These are phyloP conservation scores for Mycena chlorophos DNA, from an alignment of 768 basidiomycete species.

Conservation along the genomic window DNA sequence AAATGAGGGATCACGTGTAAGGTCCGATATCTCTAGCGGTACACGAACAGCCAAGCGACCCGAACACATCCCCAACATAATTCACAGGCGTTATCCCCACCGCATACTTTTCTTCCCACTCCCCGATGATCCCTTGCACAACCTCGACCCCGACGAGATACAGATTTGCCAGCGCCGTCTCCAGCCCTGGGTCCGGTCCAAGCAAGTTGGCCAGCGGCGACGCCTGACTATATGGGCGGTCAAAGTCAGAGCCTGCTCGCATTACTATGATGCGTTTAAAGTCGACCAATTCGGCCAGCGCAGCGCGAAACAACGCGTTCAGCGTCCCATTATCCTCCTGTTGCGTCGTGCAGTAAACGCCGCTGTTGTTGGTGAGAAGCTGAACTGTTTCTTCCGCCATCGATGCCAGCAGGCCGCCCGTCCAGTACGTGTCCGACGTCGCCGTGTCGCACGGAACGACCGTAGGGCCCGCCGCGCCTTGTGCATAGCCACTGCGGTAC, in stretches of 20 bases:
- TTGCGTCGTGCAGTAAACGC: slow-evolving; percentile 34
- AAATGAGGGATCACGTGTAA: too few species aligned
- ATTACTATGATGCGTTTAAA: slow-evolving; percentile 39
- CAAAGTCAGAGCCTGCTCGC: slow-evolving; percentile 39
- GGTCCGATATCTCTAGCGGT: background rate
- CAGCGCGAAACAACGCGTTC: slow-evolving; percentile 38
- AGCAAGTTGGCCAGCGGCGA: slow-evolving; percentile 32
- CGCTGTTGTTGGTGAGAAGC: slow-evolving; percentile 35
- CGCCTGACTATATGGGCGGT: slow-evolving; percentile 26
- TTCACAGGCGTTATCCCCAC: slow-evolving; percentile 33
- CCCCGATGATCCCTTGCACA: slow-evolving; percentile 35
- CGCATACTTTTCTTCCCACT: slow-evolving; percentile 35
- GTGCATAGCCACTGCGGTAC: slow-evolving; percentile 25
- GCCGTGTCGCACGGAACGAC: slow-evolving; percentile 39
- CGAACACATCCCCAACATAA: slow-evolving; percentile 32
- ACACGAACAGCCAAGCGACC: slow-evolving; percentile 22
- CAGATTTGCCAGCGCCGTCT: slow-evolving; percentile 36
- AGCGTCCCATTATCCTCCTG: slow-evolving; percentile 45
- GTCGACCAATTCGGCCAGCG: slow-evolving; percentile 26
- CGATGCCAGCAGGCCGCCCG: slow-evolving; percentile 36
- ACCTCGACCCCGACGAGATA: slow-evolving; percentile 39
- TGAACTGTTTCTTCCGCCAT: slow-evolving; percentile 39
- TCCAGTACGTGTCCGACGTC: slow-evolving; percentile 39
- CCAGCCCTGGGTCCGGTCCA: slow-evolving; percentile 32
- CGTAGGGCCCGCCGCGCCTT: slow-evolving; percentile 33